Base-by-base conservation (phyloP, 495 filamentous ascomycete genomes). In the Podospora comata region DNA sequence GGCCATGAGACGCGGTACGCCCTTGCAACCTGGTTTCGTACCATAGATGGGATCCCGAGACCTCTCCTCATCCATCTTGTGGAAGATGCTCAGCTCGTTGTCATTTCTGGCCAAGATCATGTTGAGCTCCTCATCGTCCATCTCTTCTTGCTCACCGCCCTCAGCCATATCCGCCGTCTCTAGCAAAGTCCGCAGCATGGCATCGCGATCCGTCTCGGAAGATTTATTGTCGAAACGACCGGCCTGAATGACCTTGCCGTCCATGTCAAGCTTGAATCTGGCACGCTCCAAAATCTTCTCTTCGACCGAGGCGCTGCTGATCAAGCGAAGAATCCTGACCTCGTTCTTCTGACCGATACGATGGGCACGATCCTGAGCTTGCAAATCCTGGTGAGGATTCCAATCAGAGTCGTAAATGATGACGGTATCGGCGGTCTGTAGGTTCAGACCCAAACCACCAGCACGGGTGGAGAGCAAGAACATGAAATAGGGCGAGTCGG, bases 291-390 rank as follows among this genome's bases (percentile, higher is more conserved):
- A 82, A 76, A 99, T 99, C 83, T 98, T 97, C 79, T 99, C 95
- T 79, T 99, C 95, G 19, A 99, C 92, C 1, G 96, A 98, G 72
- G 96, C 96, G 4, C 93, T 94, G 70, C 90, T 97, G 78, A 99
- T 99, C 54, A 99, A 83, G 72, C 95, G 88, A 70, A 99, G 81
- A 74, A 99, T 99, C 32, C 95, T 91, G 44, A 99, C 95, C 80
- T 99, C 95, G 75, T 99, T 99, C 88, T 99, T 99, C 78, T 99
- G 95, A 62, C 95, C 95, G 71, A 99, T 99, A 89, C 95, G 95
- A 87, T 99, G 95, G 26, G 95, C 95, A 88, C 95, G 94, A 89
- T 99, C 95, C 78, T 99, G 95, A 32, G 95, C 95, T 80, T 99
- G 95, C 76, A 99, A 81, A 90, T 99, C 95, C 80, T 99, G 95